Evolutionary conservation across 192 early-diverging fungal genomes (phyloP).

Genomic region (Coemansia sp.): DNA sequence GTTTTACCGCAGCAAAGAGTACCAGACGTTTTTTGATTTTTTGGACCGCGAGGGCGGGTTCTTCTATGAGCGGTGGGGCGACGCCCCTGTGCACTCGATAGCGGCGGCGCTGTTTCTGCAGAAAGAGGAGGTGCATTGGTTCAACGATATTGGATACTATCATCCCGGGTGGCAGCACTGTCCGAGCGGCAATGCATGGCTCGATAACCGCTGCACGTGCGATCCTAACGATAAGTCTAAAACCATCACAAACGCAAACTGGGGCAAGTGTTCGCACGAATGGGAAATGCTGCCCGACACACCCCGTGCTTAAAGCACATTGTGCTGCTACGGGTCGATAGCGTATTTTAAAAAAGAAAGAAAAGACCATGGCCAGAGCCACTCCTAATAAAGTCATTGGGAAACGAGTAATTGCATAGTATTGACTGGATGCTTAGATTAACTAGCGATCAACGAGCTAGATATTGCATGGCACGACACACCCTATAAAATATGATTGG

Average conservation of each 20-base stretch:
- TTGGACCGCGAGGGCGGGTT: constrained; percentile 80
- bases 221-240: constrained; percentile 37
- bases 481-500: too few species aligned
- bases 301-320: not conserved
- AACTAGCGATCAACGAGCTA: too few species aligned
- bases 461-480: too few species aligned
- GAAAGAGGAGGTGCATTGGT: constrained; percentile 61
- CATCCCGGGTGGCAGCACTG: constrained; percentile 61
- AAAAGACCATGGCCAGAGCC: too few species aligned
- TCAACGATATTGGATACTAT: constrained; percentile 71
- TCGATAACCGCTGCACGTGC: constrained; percentile 42
- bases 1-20: constrained; percentile 61
- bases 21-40: constrained; percentile 64
- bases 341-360: too few species aligned
- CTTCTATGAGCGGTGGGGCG: constrained; percentile 79
- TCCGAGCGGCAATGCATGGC: constrained; percentile 46
- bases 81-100: constrained; percentile 66
- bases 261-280: constrained; percentile 51
- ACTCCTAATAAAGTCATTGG: too few species aligned
- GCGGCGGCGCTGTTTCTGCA: constrained; percentile 58
- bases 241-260: constrained; percentile 41
- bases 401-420: too few species aligned
- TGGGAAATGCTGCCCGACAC: constrained; percentile 40
- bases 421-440: too few species aligned
- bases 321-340: too few species aligned